Base-by-base conservation (phyloP, 352 stramenopile genomes). In the Phytophthora capsici region DNA sequence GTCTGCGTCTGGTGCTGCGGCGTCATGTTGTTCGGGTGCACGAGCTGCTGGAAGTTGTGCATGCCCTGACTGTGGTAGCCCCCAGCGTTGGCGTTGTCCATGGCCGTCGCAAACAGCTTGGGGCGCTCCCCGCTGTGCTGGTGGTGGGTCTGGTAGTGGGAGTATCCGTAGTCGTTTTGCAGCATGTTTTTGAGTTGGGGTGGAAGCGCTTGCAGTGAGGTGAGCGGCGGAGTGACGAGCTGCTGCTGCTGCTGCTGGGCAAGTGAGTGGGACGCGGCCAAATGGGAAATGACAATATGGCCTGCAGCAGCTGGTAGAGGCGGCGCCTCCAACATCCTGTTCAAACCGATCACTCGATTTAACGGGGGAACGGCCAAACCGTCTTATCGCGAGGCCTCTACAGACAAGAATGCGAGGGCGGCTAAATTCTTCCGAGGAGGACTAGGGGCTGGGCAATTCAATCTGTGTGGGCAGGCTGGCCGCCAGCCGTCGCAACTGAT, bases 211-310 rank as follows among this genome's bases (percentile, higher is more conserved):
- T 22, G 40, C n/a, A 22, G 19, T 34, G 48, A 61, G 49, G 22
- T 25, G 37, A 30, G 50, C 23, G 50, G 8, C 37, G 6, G 61
- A 52, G 30, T 47, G 48, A 50, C 34, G 56, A 37, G 22, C 36
- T 41, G 36, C 36, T 51, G 54, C 46, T 41, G 26, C 41, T 47
- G 41, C 19, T 36, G 48, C 3, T 40, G 37, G 16, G 41, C 36
- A n/a, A 50, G 60, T 75, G 75, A 36, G 71, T 66, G 58, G 61
- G 65, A 72, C 62, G 67, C 40, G 69, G 73, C 82, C 82, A 87
- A 90, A 88, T 88, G 77, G 79, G 47, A 76, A 90, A 90, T 90
- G 82, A 80, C 80, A 88, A 85, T 68, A 77, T 82, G 78, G 69
- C 50, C 38, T 47, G 43, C 72, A 83, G 72, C 81, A 88, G 81